Evolutionary conservation across 73 alveolate genomes (phyloP), one percentile per base, ranked within the genome.

Genomic region (Urostyla sp.): DNA sequence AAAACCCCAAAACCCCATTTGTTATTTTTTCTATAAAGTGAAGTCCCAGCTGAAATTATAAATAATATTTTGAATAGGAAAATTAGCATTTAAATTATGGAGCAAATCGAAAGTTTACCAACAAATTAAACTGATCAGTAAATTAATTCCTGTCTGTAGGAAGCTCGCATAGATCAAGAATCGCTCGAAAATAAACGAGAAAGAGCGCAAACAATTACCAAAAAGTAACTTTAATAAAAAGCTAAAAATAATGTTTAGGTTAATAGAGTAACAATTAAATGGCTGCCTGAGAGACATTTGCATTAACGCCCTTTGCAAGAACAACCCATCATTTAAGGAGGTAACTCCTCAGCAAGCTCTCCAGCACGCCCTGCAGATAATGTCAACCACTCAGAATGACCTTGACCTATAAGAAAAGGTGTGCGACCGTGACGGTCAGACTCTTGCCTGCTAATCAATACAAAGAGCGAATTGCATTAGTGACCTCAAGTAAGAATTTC

Each of bases 261-360:
- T 69, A 3, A 30, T 48, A 2, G 48, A 45, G 24, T 23, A 69
- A 44, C 31, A 46, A 69, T 16, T 37, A 30, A 48, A 46, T 24
- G 83, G 83, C 48, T 69, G 83, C 38, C 44, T 46, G 32, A 20
- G 83, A 49, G 69, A 46, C 31, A 69, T 69, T 27, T 69, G 83
- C 30, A 34, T 69, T 20, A 69, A 69, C 23, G 44, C n/a, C 5
- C 53, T 27, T 28, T 69, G 83, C 72, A 48, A 48, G 24, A 46
- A 46, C 72, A 69, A 69, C 31, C 83, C 83, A 4, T 46, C 44
- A 20, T 69, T 69, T 40, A 69, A 27, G 16, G 40, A 2, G 32
- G 66, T 54, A 6, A 53, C 67, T 1, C 30, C 67, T 3, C 36
- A 13, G 8, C 3, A 8, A 3, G 83, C 44, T 5, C n/a, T 69